Conservation (phyloP, 352 stramenopile genomes). For the Globisporangium camurandrum region DNA sequence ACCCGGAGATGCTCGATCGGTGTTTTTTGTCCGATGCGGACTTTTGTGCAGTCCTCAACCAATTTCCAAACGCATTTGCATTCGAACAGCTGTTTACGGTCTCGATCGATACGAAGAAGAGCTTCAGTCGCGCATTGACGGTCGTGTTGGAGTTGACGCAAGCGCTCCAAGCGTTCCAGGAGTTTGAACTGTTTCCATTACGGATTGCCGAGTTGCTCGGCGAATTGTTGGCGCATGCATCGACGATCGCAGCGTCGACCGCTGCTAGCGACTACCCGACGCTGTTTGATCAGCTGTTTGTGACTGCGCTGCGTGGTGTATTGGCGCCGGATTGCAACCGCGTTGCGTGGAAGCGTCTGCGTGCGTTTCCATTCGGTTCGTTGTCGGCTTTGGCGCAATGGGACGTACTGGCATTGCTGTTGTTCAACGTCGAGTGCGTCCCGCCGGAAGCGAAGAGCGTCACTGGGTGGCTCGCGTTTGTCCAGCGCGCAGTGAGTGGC, state of each 20-base stretch:
- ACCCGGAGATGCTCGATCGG: slow-evolving; percentile 70
- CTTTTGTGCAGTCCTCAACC: slow-evolving; percentile 77
- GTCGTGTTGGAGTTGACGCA: slow-evolving; percentile 72
- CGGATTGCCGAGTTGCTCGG: slow-evolving; percentile 63
- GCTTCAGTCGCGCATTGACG: slow-evolving; percentile 66
- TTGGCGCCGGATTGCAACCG: slow-evolving; percentile 69
- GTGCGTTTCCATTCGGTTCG: slow-evolving; percentile 58
- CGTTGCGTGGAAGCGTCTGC: slow-evolving; percentile 70
- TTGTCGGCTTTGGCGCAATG: slow-evolving; percentile 73
- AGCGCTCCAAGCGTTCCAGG: slow-evolving; percentile 58
- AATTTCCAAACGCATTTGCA: slow-evolving; percentile 79
- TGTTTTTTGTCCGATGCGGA: slow-evolving; percentile 82
- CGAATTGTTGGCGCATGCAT: slow-evolving; percentile 53
- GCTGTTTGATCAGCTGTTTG: slow-evolving; percentile 80
- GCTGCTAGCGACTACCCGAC: slow-evolving; percentile 53
- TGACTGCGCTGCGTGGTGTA: slow-evolving; percentile 69
- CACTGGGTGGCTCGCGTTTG: slow-evolving; percentile 58
- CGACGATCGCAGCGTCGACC: slow-evolving; percentile 37
- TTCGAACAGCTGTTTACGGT: slow-evolving; percentile 72
- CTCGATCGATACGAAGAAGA: slow-evolving; percentile 68
- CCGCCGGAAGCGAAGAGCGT: slow-evolving; percentile 48
- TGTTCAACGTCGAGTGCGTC: slow-evolving; percentile 70
- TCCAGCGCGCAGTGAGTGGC: slow-evolving; percentile 26
- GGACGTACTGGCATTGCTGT: slow-evolving; percentile 66
- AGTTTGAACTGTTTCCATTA: slow-evolving; percentile 75